Evolutionary conservation across 106 monocot species (phyloP).

Genomic region (Phalaenopsis aphrodite): DNA sequence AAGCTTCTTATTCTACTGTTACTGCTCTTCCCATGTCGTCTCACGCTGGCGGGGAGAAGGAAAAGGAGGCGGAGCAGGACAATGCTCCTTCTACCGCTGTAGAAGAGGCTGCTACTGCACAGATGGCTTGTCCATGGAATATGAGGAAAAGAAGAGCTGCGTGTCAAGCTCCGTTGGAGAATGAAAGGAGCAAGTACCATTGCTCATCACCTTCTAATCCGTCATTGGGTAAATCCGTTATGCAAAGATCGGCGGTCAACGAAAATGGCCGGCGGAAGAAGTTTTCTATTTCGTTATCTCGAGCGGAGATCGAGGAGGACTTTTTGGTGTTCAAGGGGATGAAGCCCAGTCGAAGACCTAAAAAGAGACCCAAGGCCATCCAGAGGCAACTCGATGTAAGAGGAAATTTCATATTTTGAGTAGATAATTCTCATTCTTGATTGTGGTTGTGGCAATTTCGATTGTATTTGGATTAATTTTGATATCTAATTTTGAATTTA

Average conservation of each 20-base stretch:
- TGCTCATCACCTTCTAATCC: not conserved
- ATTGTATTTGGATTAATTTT: not conserved
- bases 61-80: not conserved
- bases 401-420: not conserved
- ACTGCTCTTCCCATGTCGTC: not conserved
- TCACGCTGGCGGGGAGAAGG: too few relatives aligned
- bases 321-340: slow-evolving; percentile 27
- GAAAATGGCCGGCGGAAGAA: not conserved
- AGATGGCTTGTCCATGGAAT: slow-evolving; percentile 41
- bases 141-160: slow-evolving; percentile 33
- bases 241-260: not conserved
- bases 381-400: slow-evolving; percentile 42
- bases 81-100: not conserved
- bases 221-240: not conserved
- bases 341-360: slow-evolving; percentile 29
- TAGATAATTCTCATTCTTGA: not conserved
- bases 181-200: not conserved
- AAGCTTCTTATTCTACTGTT: not conserved
- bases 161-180: slow-evolving; percentile 11
- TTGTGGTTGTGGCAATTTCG: not conserved
- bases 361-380: slow-evolving; percentile 30
- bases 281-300: slow-evolving; percentile 23
- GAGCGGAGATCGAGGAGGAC: slow-evolving; percentile 48
- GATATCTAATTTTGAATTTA: not conserved
- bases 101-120: slow-evolving; percentile 1